Conservation (phyloP, 2,329 filamentous ascomycete species). For the Fusarium solani-melongenae region DNA sequence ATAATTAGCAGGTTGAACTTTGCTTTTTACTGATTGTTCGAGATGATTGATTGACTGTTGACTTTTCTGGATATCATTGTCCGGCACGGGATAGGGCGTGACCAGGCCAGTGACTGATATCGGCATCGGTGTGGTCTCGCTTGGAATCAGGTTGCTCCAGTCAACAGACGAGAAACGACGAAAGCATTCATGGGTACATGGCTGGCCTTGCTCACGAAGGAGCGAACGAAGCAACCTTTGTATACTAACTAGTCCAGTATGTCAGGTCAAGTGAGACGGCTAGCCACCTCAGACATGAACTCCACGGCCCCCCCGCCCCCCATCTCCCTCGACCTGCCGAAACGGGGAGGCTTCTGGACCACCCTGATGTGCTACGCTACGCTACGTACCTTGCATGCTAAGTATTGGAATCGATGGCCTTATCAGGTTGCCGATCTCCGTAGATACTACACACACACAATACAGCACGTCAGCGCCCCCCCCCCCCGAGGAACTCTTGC, state of each 20-base stretch:
- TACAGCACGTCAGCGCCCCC: background rate
- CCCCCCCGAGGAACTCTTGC: slow-evolving; percentile 4
- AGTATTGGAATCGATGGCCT: background rate
- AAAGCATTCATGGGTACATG: background rate
- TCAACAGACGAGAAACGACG: background rate
- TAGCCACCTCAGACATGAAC: background rate
- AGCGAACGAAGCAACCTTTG: background rate
- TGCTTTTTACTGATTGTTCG: background rate
- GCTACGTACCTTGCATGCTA: slow-evolving; percentile 4
- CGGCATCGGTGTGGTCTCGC: background rate
- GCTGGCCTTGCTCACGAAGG: background rate
- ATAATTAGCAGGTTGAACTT: background rate
- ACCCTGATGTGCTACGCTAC: background rate
- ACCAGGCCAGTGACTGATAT: background rate
- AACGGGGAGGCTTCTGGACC: slow-evolving; percentile 36
- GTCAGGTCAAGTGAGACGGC: slow-evolving; percentile 1
- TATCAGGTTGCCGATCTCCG: slow-evolving; percentile 4
- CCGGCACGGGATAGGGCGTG: background rate
- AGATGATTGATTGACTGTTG: background rate
- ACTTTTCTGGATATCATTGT: background rate
- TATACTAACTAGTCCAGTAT: background rate
- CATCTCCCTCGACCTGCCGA: slow-evolving; percentile 32
- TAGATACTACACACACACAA: background rate
- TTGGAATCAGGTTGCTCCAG: background rate
- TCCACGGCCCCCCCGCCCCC: slow-evolving; percentile 1